Evolutionary conservation across 139 green algal species (phyloP).

Genomic region (Edaphochlamys debaryana): DNA sequence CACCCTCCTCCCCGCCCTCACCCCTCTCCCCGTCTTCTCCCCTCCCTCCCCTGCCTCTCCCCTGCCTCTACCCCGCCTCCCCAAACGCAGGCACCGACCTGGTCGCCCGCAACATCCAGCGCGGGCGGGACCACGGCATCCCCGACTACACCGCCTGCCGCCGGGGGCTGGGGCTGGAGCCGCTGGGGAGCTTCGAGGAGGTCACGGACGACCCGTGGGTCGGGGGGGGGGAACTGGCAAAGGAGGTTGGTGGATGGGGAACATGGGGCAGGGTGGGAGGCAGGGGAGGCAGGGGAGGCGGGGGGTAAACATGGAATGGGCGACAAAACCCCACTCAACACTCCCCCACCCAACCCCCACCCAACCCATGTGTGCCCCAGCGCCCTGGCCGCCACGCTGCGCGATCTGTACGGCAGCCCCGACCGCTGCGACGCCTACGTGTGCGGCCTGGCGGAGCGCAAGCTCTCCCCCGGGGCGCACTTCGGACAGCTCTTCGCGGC

Average conservation of each 20-base stretch:
- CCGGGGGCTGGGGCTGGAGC: conserved; percentile 6
- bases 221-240: too few relatives aligned
- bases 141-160: conserved; percentile 56
- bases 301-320: too few relatives aligned
- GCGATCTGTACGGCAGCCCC: conserved; percentile 36
- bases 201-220: conserved; percentile 35
- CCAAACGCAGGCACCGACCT: conserved; percentile 55
- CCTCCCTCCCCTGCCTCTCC: too few relatives aligned
- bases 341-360: too few relatives aligned
- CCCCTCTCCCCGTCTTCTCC: too few relatives aligned
- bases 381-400: background rate
- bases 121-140: conserved; percentile 55
- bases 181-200: conserved; percentile 18
- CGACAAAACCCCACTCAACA: too few relatives aligned
- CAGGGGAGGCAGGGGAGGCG: too few relatives aligned
- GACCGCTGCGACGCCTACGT: conserved; percentile 50
- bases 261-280: too few relatives aligned
- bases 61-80: too few relatives aligned
- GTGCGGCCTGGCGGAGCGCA: conserved; percentile 47
- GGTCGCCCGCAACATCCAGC: conserved; percentile 52
- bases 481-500: conserved; percentile 44
- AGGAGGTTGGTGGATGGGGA: too few relatives aligned
- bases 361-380: too few relatives aligned
- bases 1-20: too few relatives aligned
- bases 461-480: conserved; percentile 18